Evolutionary conservation across 139 green algal genomes (phyloP).

Genomic region (Pleodorina starrii): DNA sequence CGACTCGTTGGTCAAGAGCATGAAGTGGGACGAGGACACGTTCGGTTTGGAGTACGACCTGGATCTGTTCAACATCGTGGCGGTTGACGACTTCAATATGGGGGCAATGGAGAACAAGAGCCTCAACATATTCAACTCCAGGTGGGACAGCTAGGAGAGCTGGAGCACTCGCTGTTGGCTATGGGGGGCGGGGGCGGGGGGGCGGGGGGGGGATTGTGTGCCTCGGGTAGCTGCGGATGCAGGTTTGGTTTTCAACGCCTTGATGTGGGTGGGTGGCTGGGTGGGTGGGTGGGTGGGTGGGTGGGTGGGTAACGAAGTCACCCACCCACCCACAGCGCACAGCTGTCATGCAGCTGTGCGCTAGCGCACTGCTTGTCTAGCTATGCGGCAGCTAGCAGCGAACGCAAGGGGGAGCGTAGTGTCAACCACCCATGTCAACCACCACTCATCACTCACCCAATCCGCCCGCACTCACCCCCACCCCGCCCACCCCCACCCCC

Average conservation of each 20-base stretch:
- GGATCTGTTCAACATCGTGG: conserved; percentile 95
- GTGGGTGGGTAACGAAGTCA: too few species aligned
- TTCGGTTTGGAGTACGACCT: conserved; percentile 98
- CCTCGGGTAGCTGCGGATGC: neutral
- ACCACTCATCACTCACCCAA: too few species aligned
- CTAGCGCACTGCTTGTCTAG: too few species aligned
- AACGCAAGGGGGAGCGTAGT: too few species aligned
- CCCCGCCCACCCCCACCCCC: neutral
- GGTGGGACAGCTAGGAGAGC: conserved; percentile 7
- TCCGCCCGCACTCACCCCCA: neutral
- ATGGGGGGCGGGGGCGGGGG: too few species aligned
- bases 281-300: neutral
- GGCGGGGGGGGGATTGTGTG: too few species aligned
- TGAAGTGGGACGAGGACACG: conserved; percentile 91
- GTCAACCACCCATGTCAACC: too few species aligned
- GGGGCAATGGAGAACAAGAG: conserved; percentile 99
- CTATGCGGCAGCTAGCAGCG: too few species aligned
- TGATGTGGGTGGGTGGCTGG: neutral
- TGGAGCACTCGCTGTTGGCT: too few species aligned
- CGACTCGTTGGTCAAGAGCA: conserved; percentile 90
- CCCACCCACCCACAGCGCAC: too few species aligned
- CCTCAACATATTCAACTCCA: conserved; percentile 97
- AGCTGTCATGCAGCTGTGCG: too few species aligned
- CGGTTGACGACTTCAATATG: conserved; percentile 99
- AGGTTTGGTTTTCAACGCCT: too few species aligned